Evolutionary conservation across 495 filamentous ascomycete species (phyloP).

Genomic region (Sordaria brevicollis): DNA sequence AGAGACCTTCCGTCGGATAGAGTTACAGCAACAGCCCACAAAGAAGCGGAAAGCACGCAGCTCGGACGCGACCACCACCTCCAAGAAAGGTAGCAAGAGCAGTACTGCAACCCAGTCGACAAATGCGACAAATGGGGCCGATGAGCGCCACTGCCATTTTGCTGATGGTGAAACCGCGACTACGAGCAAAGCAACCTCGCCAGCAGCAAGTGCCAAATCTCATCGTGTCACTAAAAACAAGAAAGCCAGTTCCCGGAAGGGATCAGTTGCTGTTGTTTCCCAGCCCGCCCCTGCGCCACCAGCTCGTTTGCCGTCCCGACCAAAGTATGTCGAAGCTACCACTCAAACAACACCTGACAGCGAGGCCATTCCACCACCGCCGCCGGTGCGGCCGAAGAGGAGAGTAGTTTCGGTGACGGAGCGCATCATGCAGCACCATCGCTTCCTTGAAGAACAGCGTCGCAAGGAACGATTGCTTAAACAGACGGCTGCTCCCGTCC

Average conservation of each 20-base stretch:
- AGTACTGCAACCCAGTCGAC: conserved; percentile 23
- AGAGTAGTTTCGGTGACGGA: conserved; percentile 35
- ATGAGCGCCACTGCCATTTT: conserved; percentile 35
- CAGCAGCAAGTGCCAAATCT: conserved; percentile 28
- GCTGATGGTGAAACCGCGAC: conserved; percentile 39
- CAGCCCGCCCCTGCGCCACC: conserved; percentile 26
- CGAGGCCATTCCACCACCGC: not conserved
- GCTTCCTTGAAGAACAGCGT: conserved; percentile 24
- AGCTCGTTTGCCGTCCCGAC: conserved; percentile 18
- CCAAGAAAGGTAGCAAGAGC: conserved; percentile 29
- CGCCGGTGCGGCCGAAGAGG: conserved; percentile 24
- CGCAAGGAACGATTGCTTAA: conserved; percentile 12
- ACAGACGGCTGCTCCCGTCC: conserved; percentile 6
- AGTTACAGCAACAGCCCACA: conserved; percentile 39
- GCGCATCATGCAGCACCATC: conserved; percentile 34
- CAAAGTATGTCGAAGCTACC: conserved; percentile 33
- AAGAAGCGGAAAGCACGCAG: conserved; percentile 48
- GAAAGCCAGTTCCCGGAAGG: conserved; percentile 6
- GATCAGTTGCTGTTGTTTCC: conserved; percentile 12
- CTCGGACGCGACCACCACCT: conserved; percentile 42
- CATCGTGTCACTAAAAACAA: conserved; percentile 23
- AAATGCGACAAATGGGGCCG: conserved; percentile 19
- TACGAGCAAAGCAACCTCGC: conserved; percentile 36
- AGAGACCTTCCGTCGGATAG: conserved; percentile 58
- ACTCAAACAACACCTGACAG: conserved; percentile 40